These are phyloP conservation scores for Globisporangium irregulare DNA, from an alignment of 352 stramenopile genomes.

Conservation along the genomic window DNA sequence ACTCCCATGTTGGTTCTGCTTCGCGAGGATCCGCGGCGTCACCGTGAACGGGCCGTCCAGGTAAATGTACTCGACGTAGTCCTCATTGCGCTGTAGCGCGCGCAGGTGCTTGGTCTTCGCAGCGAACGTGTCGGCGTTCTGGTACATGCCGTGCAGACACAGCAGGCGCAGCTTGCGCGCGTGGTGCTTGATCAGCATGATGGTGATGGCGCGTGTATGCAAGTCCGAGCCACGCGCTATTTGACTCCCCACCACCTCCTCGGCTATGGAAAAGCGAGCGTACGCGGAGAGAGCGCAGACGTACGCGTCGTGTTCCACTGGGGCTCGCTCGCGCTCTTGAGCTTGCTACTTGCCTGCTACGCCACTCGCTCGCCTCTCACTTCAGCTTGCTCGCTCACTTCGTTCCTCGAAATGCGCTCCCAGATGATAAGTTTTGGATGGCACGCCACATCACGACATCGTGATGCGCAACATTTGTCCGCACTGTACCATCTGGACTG, in stretches of 20 bases:
- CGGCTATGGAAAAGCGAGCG: no score
- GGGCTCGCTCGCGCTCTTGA: background rate
- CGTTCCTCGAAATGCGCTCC: background rate
- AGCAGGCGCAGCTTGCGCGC: constrained; percentile 58
- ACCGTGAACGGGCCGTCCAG: constrained; percentile 72
- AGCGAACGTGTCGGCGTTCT: constrained; percentile 64
- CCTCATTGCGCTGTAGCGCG: constrained; percentile 19
- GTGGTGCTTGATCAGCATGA: constrained; percentile 4
- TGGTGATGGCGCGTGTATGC: background rate
- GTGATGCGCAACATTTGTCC: background rate
- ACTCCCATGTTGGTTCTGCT: constrained; percentile 26
- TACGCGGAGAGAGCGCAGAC: background rate
- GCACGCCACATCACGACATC: constrained; percentile 1
- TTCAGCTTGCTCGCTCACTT: constrained; percentile 6
- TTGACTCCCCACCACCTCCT: no score
- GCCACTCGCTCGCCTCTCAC: background rate
- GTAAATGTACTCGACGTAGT: constrained; percentile 64
- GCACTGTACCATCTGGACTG: background rate
- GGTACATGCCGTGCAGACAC: constrained; percentile 87
- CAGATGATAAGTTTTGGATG: background rate
- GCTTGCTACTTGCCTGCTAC: background rate
- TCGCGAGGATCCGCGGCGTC: constrained; percentile 62
- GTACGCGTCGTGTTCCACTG: background rate
- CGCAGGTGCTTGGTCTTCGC: constrained; percentile 68
- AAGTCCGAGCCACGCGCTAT: background rate